Conservation (phyloP, 352 stramenopile genomes). For the Pythium vanterpoolii region DNA sequence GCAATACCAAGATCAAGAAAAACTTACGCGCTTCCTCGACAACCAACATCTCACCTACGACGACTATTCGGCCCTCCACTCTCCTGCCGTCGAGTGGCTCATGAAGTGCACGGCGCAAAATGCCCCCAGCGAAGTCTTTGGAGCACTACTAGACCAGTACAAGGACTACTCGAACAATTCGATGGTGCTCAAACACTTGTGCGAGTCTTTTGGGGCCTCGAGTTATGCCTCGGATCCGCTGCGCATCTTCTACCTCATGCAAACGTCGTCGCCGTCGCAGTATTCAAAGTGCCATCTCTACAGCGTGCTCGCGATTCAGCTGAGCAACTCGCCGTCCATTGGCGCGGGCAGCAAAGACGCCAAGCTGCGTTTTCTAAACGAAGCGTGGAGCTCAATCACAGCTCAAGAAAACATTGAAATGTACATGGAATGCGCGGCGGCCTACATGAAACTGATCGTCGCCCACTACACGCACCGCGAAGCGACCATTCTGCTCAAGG, state of each 20-base stretch:
- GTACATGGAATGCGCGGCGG: conserved; percentile 82
- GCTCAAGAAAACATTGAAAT: conserved; percentile 59
- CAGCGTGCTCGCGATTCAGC: conserved; percentile 60
- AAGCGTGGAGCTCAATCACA: conserved; percentile 81
- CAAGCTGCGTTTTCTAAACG: conserved; percentile 82
- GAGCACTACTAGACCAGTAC: conserved; percentile 75
- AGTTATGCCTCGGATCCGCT: conserved; percentile 56
- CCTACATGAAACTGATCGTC: conserved; percentile 84
- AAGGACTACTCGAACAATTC: conserved; percentile 78
- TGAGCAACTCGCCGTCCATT: conserved; percentile 37
- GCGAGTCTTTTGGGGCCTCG: conserved; percentile 60
- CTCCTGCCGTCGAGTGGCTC: conserved; percentile 86
- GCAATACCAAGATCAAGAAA: conserved; percentile 49
- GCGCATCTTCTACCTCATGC: conserved; percentile 71
- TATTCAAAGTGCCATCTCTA: conserved; percentile 69
- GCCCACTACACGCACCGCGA: conserved; percentile 81
- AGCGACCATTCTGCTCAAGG: conserved; percentile 78
- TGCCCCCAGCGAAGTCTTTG: conserved; percentile 44
- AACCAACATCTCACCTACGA: conserved; percentile 48
- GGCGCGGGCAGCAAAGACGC: conserved; percentile 32
- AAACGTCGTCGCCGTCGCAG: conserved; percentile 43
- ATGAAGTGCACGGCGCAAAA: conserved; percentile 61
- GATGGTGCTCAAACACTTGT: conserved; percentile 89
- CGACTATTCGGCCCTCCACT: conserved; percentile 79
- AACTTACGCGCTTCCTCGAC: conserved; percentile 49